A percentile compares a stretch with the other conserved stretches of the same genome.
These are phyloP conservation scores for Mucor circinelloides DNA, from an alignment of 371 early-diverging fungal genomes.

Conservation along the genomic window DNA sequence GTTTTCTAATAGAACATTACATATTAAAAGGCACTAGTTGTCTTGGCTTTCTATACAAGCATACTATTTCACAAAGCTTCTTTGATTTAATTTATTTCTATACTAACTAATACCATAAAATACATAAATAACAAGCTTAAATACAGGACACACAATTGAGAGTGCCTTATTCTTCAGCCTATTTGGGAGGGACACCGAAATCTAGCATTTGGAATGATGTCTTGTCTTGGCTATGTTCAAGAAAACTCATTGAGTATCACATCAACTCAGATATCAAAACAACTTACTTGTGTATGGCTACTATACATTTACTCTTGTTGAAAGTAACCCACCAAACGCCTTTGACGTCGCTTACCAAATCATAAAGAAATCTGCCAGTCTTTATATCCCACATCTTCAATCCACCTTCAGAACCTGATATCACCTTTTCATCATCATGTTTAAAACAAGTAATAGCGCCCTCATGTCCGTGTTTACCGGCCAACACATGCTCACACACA, in stretches of 20 bases:
- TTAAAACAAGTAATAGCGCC: constrained; percentile 96
- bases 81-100: background rate
- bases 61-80: background rate
- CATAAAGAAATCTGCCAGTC: constrained; percentile 75
- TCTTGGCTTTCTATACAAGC: background rate
- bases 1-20: background rate
- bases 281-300: constrained; percentile 75
- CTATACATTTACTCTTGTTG: constrained; percentile 84
- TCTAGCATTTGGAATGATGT: constrained; percentile 14
- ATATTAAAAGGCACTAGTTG: background rate
- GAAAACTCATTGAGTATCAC: background rate
- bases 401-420: constrained; percentile 93
- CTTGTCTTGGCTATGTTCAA: constrained; percentile 1
- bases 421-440: constrained; percentile 86
- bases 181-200: background rate
- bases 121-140: no score
- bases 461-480: constrained; percentile 64
- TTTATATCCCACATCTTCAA: constrained; percentile 94
- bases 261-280: background rate
- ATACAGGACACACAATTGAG: no score
- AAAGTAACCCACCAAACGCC: constrained; percentile 95
- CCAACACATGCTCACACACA: constrained; percentile 66
- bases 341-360: constrained; percentile 70
- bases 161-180: background rate
- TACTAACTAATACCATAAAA: no score